Evolutionary conservation across 345 rosid species (phyloP).

Genomic region (Eutrema yunnanense): DNA sequence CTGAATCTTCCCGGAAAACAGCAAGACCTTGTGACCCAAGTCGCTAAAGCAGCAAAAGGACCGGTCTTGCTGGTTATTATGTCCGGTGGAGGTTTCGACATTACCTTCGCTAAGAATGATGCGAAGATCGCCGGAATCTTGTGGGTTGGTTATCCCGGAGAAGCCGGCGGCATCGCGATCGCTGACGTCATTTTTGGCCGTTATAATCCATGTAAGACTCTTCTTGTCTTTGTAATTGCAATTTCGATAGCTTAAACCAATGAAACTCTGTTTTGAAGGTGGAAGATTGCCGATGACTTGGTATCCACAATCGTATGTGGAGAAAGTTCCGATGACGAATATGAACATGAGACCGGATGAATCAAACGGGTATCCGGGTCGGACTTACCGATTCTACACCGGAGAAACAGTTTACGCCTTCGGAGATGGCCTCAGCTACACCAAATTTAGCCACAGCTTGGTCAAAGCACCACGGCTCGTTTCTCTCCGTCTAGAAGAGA

Average conservation of each 20-base stretch:
- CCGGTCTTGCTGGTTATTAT: conserved; percentile 86
- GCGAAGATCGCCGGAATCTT: conserved; percentile 61
- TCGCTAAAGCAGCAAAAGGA: conserved; percentile 67
- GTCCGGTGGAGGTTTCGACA: conserved; percentile 93
- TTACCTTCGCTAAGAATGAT: conserved; percentile 60
- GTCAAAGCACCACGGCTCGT: conserved; percentile 53
- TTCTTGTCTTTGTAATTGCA: background rate
- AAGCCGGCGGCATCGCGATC: conserved; percentile 91
- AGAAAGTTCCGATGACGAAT: conserved; percentile 78
- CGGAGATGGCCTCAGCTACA: conserved; percentile 88
- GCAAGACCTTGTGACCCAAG: conserved; percentile 47
- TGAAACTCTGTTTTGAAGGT: conserved; percentile 36
- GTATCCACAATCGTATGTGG: conserved; percentile 76
- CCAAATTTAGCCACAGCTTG: conserved; percentile 35
- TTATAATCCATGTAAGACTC: conserved; percentile 80
- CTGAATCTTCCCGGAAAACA: conserved; percentile 81
- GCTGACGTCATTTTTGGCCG: conserved; percentile 75
- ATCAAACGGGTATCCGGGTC: conserved; percentile 74
- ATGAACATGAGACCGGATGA: conserved; percentile 94
- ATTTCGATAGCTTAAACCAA: background rate
- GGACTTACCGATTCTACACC: conserved; percentile 81
- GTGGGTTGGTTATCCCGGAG: conserved; percentile 95
- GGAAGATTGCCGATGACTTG: conserved; percentile 96
- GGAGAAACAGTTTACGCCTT: conserved; percentile 80
- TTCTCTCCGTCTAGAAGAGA: conserved; percentile 40